These are phyloP conservation scores for Trichoderma arundinaceum DNA, from an alignment of 2,329 filamentous ascomycete genomes.

Conservation along the genomic window DNA sequence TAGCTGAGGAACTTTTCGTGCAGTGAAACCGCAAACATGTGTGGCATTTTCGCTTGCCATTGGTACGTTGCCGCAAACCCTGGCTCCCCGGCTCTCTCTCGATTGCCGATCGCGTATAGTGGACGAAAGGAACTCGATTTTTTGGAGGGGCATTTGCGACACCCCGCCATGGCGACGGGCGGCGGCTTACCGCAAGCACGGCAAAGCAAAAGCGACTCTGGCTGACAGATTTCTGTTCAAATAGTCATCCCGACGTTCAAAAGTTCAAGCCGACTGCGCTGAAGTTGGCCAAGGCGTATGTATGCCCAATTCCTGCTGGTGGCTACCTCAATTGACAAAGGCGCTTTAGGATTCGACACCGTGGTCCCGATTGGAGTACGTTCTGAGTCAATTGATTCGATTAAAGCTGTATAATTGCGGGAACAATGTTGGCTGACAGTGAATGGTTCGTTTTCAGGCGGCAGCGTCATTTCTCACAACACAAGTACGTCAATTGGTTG, in stretches of 20 bases:
- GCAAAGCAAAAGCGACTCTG: background rate
- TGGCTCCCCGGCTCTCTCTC: background rate
- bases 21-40: conserved; percentile 68
- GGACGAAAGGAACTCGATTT: conserved; percentile 7
- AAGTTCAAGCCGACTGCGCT: conserved; percentile 96
- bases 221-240: conserved; percentile 32
- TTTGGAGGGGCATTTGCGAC: conserved; percentile 40
- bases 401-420: background rate
- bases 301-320: conserved; percentile 36
- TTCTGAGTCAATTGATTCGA: conserved; percentile 37
- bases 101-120: background rate
- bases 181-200: conserved; percentile 20
- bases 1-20: conserved; percentile 8
- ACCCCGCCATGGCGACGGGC: conserved; percentile 42
- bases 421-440: conserved; percentile 2
- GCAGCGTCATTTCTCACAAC: conserved; percentile 85
- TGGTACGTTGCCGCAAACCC: conserved; percentile 61
- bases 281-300: conserved; percentile 91
- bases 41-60: conserved; percentile 96
- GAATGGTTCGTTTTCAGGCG: conserved; percentile 60
- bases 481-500: conserved; percentile 70
- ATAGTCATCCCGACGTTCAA: conserved; percentile 86
- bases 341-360: conserved; percentile 77
- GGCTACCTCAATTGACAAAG: conserved; percentile 29
- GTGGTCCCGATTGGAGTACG: conserved; percentile 98